A percentile compares a stretch with the other conserved stretches of the same genome.
Conservation (phyloP, 805 yeast species). For the Candida silvatica region DNA sequence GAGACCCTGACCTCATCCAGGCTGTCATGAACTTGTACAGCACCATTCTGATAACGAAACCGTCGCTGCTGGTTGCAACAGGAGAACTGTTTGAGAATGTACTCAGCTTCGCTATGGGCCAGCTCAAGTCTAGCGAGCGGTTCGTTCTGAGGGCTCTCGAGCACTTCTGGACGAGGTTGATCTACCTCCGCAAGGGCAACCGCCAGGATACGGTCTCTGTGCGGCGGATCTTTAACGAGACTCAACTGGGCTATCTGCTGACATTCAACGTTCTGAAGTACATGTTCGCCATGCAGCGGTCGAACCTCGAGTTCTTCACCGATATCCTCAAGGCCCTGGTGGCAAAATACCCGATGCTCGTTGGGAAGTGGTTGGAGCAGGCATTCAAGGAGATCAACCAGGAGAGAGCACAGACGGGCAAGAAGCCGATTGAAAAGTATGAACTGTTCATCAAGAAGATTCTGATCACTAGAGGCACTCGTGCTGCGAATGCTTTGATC, state of each 20-base stretch:
- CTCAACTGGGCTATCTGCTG: conserved; percentile 22
- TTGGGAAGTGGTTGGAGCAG: conserved; percentile 38
- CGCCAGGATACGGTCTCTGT: conserved; percentile 25
- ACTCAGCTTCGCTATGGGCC: conserved; percentile 28
- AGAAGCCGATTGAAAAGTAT: conserved; percentile 22
- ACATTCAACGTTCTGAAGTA: conserved; percentile 32
- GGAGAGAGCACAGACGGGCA: conserved; percentile 15
- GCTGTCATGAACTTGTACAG: conserved; percentile 42
- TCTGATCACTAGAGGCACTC: conserved; percentile 55
- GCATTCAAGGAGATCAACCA: conserved; percentile 21
- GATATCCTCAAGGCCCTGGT: conserved; percentile 37
- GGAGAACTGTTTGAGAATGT: conserved; percentile 12
- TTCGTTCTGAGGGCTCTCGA: conserved; percentile 44
- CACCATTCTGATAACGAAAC: conserved; percentile 39
- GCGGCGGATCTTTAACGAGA: conserved; percentile 17
- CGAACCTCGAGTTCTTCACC: conserved; percentile 51
- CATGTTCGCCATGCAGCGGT: conserved; percentile 44
- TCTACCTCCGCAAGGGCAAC: conserved; percentile 36
- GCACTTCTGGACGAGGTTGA: conserved; percentile 45
- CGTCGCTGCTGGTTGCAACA: conserved; percentile 34
- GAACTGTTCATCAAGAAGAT: conserved; percentile 46
- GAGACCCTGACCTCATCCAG: conserved; percentile 55
- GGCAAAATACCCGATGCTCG: conserved; percentile 28
- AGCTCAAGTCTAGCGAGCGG: conserved; percentile 41
- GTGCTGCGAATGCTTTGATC: conserved; percentile 47